phyloP scores from a whole-genome alignment of 352 stramenopile genomes.

The Phytopythium vexans region DNA sequence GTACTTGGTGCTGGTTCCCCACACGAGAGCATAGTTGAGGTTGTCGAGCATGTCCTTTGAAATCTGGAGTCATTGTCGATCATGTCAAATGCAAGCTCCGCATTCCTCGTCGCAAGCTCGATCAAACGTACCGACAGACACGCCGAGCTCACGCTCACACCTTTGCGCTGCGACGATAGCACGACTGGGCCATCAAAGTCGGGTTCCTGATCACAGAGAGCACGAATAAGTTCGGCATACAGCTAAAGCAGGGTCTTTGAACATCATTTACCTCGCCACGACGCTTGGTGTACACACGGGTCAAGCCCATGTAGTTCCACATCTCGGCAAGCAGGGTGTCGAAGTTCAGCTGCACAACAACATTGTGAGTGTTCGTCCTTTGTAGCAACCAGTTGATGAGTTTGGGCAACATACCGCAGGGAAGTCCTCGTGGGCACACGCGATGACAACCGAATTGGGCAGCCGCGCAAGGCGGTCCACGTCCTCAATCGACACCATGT shows the following conservation, averaged over 20 bases:
- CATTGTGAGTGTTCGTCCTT: conserved; percentile 6
- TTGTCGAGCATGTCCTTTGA: conserved; percentile 93
- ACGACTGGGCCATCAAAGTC: conserved; percentile 82
- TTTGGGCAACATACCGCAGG: conserved; percentile 41
- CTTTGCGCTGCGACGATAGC: conserved; percentile 80
- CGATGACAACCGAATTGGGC: conserved; percentile 96
- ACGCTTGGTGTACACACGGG: conserved; percentile 87
- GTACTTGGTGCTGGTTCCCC: conserved; percentile 98
- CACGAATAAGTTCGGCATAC: not conserved
- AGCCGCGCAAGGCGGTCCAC: conserved; percentile 95
- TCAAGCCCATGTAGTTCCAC: conserved; percentile 91
- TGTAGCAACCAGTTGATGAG: not conserved
- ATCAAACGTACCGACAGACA: conserved; percentile 70
- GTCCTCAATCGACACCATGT: conserved; percentile 99
- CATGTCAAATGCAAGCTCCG: not conserved
- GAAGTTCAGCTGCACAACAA: conserved; percentile 92
- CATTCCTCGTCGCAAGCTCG: not conserved
- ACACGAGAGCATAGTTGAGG: conserved; percentile 98
- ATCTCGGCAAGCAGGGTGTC: conserved; percentile 89
- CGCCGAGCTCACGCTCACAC: conserved; percentile 73
- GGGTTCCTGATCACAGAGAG: conserved; percentile 32
- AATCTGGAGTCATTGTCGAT: conserved; percentile 38
- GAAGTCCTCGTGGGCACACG: conserved; percentile 81
- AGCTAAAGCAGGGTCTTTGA: not conserved
- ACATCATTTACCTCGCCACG: conserved; percentile 57